Percentiles rank a stretch among this genome's conserved stretches.
Evolutionary conservation across 352 stramenopile genomes (phyloP).

Genomic region (Phytophthora chlamydospora): DNA sequence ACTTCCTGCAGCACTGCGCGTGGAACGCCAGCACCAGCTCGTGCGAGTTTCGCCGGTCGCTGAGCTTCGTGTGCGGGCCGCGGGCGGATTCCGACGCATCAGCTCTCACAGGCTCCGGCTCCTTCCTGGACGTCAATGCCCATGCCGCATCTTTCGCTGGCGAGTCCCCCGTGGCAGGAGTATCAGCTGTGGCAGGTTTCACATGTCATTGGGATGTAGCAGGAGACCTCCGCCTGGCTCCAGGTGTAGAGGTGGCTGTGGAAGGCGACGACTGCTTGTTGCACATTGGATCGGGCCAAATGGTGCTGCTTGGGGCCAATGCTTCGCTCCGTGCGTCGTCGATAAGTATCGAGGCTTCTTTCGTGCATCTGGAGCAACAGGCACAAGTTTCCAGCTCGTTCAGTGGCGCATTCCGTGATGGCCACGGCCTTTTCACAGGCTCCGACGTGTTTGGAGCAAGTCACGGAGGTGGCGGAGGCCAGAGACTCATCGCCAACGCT

Average conservation of each 20-base stretch:
- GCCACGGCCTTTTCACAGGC: conserved; percentile 42
- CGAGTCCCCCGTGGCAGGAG: conserved; percentile 1
- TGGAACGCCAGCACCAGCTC: conserved; percentile 59
- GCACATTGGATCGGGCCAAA: conserved; percentile 57
- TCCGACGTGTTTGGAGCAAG: conserved; percentile 55
- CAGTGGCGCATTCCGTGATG: conserved; percentile 34
- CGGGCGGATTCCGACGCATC: conserved; percentile 6
- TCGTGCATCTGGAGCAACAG: conserved; percentile 58
- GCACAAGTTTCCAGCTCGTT: conserved; percentile 47
- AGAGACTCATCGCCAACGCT: conserved; percentile 43
- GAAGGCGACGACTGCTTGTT: conserved; percentile 61
- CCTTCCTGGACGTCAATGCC: conserved; percentile 5
- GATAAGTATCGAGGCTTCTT: conserved; percentile 62
- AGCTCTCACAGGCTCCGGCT: conserved; percentile 7
- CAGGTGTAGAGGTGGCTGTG: conserved; percentile 44
- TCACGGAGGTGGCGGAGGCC: conserved; percentile 60
- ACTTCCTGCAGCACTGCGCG: conserved; percentile 48
- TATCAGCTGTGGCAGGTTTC: conserved; percentile 31
- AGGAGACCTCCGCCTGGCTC: conserved; percentile 54
- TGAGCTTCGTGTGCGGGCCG: conserved; percentile 52
- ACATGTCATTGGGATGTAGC: conserved; percentile 69
- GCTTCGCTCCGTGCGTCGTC: conserved; percentile 48
- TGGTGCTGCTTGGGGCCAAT: conserved; percentile 49
- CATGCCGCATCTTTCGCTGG: conserved; percentile 13
- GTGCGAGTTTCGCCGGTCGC: conserved; percentile 52